phyloP scores from a whole-genome alignment of 129 eudicot genomes.

The Escallonia herrerae region DNA sequence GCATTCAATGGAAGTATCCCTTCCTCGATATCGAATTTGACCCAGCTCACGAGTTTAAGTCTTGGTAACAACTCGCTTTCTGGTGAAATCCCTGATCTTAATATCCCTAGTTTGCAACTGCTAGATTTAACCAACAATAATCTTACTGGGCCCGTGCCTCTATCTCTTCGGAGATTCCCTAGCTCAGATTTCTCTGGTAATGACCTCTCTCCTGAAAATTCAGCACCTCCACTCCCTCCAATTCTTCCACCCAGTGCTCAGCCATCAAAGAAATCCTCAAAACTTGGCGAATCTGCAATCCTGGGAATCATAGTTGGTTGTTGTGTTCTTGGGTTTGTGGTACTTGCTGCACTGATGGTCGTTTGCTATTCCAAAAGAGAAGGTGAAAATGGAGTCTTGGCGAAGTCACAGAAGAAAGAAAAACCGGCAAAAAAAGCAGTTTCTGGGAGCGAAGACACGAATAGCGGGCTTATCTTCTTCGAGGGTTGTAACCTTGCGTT shows the following conservation, averaged over 20 bases:
- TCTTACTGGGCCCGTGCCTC: slow-evolving; percentile 66
- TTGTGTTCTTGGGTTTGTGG: slow-evolving; percentile 41
- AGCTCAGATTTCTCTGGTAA: slow-evolving; percentile 62
- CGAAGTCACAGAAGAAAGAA: slow-evolving; percentile 31
- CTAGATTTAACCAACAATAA: slow-evolving; percentile 71
- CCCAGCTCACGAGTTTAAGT: slow-evolving; percentile 56
- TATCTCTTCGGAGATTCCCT: slow-evolving; percentile 61
- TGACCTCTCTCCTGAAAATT: slow-evolving; percentile 24
- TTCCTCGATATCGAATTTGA: slow-evolving; percentile 56
- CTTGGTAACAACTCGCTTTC: slow-evolving; percentile 79
- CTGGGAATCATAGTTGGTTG: slow-evolving; percentile 71
- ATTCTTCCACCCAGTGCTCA: slow-evolving; percentile 30
- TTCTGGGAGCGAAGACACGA: slow-evolving; percentile 51
- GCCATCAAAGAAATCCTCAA: slow-evolving; percentile 44
- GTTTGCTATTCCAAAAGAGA: slow-evolving; percentile 33
- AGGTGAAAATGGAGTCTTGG: slow-evolving; percentile 18
- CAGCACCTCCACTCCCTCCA: slow-evolving; percentile 33
- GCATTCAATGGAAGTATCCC: slow-evolving; percentile 64
- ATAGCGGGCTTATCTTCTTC: slow-evolving; percentile 57
- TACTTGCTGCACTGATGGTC: slow-evolving; percentile 43
- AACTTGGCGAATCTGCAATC: slow-evolving; percentile 51
- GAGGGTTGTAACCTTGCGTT: slow-evolving; percentile 77
- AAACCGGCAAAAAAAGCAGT: slow-evolving; percentile 26
- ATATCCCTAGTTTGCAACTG: slow-evolving; percentile 46
- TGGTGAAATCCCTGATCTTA: slow-evolving; percentile 70